Evolutionary conservation across 306 rosid species (phyloP).

Genomic region (Medicago lupulina): DNA sequence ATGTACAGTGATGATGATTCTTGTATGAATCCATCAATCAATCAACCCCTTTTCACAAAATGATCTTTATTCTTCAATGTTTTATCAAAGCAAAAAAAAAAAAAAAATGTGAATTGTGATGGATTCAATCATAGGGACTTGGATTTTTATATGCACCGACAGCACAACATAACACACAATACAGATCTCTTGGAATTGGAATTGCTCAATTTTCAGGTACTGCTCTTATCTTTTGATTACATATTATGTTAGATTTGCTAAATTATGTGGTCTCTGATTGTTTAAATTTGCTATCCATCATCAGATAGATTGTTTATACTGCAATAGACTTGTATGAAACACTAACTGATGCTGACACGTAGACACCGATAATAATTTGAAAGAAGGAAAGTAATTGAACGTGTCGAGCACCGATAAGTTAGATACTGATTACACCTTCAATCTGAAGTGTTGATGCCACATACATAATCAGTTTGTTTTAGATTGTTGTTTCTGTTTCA

Average conservation of each 20-base stretch:
- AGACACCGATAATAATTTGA: background rate
- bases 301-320: background rate
- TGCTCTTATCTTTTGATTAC: background rate
- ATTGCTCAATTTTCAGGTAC: conserved; percentile 37
- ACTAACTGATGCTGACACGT: background rate
- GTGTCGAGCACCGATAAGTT: background rate
- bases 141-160: conserved; percentile 9
- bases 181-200: conserved; percentile 35
- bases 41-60: background rate
- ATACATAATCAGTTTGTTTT: background rate
- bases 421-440: background rate
- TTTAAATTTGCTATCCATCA: background rate
- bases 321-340: background rate
- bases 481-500: background rate
- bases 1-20: background rate
- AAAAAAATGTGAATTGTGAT: background rate
- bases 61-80: conserved; percentile 2
- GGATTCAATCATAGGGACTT: background rate
- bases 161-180: background rate
- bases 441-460: background rate
- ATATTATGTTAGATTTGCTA: background rate
- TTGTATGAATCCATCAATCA: no score
- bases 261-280: background rate
- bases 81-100: no score
- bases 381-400: background rate